Evolutionary conservation across 208 protist species (phyloP), one percentile per base, ranked within the genome.

Genomic region (Leishmania martiniquensis): DNA sequence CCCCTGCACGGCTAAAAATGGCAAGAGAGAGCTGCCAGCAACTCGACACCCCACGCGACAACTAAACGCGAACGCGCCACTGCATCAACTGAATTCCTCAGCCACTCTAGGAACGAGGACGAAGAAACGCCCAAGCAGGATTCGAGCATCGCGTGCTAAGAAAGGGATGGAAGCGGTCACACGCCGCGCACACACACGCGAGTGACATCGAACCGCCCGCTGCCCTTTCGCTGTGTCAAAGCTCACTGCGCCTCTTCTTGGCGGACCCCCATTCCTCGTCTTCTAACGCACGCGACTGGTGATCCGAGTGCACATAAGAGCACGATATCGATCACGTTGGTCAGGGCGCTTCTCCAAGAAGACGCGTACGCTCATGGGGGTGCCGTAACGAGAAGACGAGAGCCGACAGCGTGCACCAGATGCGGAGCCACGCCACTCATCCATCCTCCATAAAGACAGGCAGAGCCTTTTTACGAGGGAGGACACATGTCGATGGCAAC

Each of bases 111-210:
- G 29, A 59, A 59, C 22, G 54, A 13, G 15, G 49, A 54, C 9
- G 17, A n/a, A 32, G 54, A 59, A 10, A 22, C 22, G 0, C 54
- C 4, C 4, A 12, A 29, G 54, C 7, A 59, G 22, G 22, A 54
- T 20, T 4, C 22, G 22, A 59, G 17, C 5, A 20, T 29, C 22
- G 29, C 54, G 54, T 1, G 25, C 29, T 29, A 59, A 7, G 7
- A 59, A 7, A 13, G 10, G n/a, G 7, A 71, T 15, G 22, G 25
- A 51, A 10, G 5, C 44, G 47, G 71, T 22, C 25, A 63, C 15
- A 42, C 42, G 22, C 39, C 42, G 59, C 77, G 60, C 77, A 81
- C 76, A 81, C 68, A 81, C 77, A 81, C 71, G 77, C 70, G 76
- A 71, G 60, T 70, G 76, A 55, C 66, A 0, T 17, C 17, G 22